Conservation (phyloP, 2,329 filamentous ascomycete genomes). For the Paecilomyces fulvus region DNA sequence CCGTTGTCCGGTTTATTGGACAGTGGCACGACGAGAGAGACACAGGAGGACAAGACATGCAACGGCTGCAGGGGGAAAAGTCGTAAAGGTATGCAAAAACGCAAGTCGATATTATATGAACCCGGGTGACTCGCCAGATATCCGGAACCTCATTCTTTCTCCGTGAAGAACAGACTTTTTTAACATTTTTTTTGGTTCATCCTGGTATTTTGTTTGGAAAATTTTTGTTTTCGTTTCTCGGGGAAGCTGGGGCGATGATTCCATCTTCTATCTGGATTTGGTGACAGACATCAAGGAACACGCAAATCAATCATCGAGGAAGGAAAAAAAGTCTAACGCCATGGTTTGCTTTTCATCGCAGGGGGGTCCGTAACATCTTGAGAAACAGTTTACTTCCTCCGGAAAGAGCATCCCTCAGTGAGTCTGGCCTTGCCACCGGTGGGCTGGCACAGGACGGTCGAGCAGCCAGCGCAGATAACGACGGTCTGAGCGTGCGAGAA, state of each 20-base stretch:
- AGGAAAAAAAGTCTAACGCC: constrained; percentile 1
- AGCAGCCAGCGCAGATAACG: constrained; percentile 99
- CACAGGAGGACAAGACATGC: neutral
- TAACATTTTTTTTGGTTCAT: constrained; percentile 57
- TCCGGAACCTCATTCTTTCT: constrained; percentile 61
- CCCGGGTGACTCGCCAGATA: constrained; percentile 63
- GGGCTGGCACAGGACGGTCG: constrained; percentile 98
- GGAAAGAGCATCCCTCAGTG: constrained; percentile 99
- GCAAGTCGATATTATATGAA: constrained; percentile 25
- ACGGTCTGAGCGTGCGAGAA: constrained; percentile 99
- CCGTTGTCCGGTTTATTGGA: neutral
- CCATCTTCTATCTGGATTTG: neutral
- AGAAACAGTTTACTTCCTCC: constrained; percentile 73
- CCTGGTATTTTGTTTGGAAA: constrained; percentile 32
- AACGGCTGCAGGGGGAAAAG: neutral
- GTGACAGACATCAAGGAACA: neutral
- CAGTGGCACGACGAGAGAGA: neutral
- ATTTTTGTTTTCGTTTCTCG: neutral
- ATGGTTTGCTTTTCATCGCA: constrained; percentile 3
- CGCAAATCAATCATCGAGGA: constrained; percentile 1
- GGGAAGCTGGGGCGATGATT: neutral
- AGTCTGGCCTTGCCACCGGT: constrained; percentile 98
- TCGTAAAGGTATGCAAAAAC: constrained; percentile 29
- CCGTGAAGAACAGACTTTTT: constrained; percentile 47
- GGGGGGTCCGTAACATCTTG: constrained; percentile 8